Base-by-base conservation (phyloP, 2,329 filamentous ascomycete genomes). In the Aspergillus fumigatus region DNA sequence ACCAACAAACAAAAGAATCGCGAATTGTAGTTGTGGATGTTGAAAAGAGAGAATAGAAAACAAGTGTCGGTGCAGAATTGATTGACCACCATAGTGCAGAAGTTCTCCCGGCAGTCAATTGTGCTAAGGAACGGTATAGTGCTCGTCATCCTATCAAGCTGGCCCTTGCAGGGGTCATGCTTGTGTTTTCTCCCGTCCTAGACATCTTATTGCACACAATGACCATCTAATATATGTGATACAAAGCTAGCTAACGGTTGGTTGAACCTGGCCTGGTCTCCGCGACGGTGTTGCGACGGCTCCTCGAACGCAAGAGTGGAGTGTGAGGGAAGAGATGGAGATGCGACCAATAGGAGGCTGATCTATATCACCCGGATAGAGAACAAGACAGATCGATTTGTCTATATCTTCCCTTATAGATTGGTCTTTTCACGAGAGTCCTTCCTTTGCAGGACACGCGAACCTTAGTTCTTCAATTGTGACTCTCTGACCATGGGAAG, bases 241-340 rank as follows among this genome's bases (percentile, higher is more conserved):
- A 38, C 17, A 17, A 17, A 17, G 14, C 5, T 14, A 38, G 32
- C 32, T 38, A 38, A 38, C 6, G 5, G 14, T 17, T 17, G 5
- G 14, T 14, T 35, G 32, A 17, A 17, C 4, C 32, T 14, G 17
- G 32, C 14, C 32, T 35, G 17, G 32, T 35, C 11, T 35, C 32
- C 14, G 14, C 14, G 32, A 17, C 14, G 32, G 32, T 14, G 32
- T 14, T 35, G 32, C 7, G 14, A 35, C 14, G 14, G 14, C 32
- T 7, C 32, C 32, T 17, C 47, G 62, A 26, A 65, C 62, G 2
- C 52, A 48, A 23, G 58, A 57, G 29, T 66, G 63, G 62, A 59
- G 32, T 38, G 0, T 38, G 6, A 38, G 14, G 14, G 32, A 38
- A 17, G 32, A 38, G 32, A 7, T 38, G 14, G 32, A 38, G 32